These are phyloP conservation scores for Hysterium pulicare DNA, from an alignment of 2,329 filamentous ascomycete genomes.

Conservation along the genomic window DNA sequence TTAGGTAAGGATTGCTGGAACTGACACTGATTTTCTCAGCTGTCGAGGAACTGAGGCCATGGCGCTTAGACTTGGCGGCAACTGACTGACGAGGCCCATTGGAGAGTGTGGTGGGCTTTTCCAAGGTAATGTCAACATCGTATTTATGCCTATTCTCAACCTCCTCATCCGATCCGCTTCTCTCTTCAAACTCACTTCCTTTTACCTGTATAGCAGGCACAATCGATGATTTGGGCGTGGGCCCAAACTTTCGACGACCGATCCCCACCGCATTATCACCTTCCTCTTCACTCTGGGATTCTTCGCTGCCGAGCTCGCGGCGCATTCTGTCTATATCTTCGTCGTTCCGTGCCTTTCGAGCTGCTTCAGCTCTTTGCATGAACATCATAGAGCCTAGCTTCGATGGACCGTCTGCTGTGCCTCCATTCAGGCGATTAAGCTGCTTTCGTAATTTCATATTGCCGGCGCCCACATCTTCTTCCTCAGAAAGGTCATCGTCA, in stretches of 20 bases:
- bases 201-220: conserved; percentile 28
- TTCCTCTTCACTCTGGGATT: conserved; percentile 50
- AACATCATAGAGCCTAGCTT: conserved; percentile 84
- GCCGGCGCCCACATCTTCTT: conserved; percentile 57
- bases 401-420: conserved; percentile 58
- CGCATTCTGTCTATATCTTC: conserved; percentile 60
- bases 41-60: not conserved
- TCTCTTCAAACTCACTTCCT: conserved; percentile 60
- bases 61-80: not conserved
- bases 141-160: conserved; percentile 34
- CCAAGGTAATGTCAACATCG: conserved; percentile 17
- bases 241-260: conserved; percentile 70
- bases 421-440: conserved; percentile 37
- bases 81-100: not conserved
- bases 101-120: conserved; percentile 1
- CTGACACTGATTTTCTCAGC: conserved; percentile 4
- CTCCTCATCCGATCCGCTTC: conserved; percentile 48
- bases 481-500: conserved; percentile 60
- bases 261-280: conserved; percentile 56
- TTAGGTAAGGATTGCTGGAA: conserved; percentile 37
- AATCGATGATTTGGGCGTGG: conserved; percentile 32
- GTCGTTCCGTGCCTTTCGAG: conserved; percentile 75
- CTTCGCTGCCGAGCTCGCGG: conserved; percentile 64
- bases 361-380: conserved; percentile 84
- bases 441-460: conserved; percentile 30